A percentile compares a stretch with the other conserved stretches of the same genome.
These are phyloP conservation scores for Verticillium klebahnii DNA, from an alignment of 2,329 filamentous ascomycete genomes.

Conservation along the genomic window DNA sequence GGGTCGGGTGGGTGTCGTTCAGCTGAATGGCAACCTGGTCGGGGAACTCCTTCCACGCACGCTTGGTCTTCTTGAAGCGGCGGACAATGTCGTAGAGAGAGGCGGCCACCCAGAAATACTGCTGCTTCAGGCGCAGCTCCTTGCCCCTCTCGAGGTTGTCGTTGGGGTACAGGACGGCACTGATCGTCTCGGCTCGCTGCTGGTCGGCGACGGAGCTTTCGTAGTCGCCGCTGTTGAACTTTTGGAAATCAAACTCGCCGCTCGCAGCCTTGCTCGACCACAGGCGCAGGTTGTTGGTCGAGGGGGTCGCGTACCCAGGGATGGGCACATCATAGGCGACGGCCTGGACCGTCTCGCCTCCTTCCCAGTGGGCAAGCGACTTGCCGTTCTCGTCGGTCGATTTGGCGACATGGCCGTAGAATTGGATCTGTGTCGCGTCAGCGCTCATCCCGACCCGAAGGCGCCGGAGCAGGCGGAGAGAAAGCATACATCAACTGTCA, in stretches of 20 bases:
- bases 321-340: slow-evolving; percentile 92
- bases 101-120: slow-evolving; percentile 99
- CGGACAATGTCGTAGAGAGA: slow-evolving; percentile 95
- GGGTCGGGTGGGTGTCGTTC: slow-evolving; percentile 94
- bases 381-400: slow-evolving; percentile 72
- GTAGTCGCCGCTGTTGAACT: slow-evolving; percentile 98
- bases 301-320: slow-evolving; percentile 82
- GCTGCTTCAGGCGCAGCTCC: slow-evolving; percentile 95
- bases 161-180: slow-evolving; percentile 93
- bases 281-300: slow-evolving; percentile 92
- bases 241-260: slow-evolving; percentile 98
- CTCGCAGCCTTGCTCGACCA: slow-evolving; percentile 98
- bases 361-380: slow-evolving; percentile 74
- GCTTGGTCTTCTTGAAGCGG: slow-evolving; percentile 95
- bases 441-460: background rate
- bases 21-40: slow-evolving; percentile 96
- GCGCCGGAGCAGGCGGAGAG: background rate
- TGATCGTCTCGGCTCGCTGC: slow-evolving; percentile 98
- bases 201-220: slow-evolving; percentile 98
- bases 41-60: slow-evolving; percentile 85
- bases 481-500: slow-evolving; percentile 72
- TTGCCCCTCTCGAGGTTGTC: slow-evolving; percentile 96
- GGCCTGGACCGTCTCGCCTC: slow-evolving; percentile 86
- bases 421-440: slow-evolving; percentile 62
- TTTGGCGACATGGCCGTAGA: slow-evolving; percentile 83